Base-by-base conservation (phyloP, 768 basidiomycete species). In the Serendipita sp. region DNA sequence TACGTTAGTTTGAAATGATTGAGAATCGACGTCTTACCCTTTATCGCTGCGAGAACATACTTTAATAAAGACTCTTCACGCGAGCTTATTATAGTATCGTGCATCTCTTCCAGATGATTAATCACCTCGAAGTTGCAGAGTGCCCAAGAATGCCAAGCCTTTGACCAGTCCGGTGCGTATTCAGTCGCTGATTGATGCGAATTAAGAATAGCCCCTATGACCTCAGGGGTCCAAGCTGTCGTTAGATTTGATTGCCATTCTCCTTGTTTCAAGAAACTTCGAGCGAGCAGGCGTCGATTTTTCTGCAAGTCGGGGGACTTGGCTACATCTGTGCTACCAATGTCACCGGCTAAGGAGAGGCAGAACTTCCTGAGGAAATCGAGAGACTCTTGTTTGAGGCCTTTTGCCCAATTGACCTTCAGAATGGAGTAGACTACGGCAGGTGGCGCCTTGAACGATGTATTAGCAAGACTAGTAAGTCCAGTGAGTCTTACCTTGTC, bases 141-240 rank as follows among this genome's bases (percentile, higher is more conserved):
- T 1, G 96, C 95, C 92, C 93, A 99, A 0, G 92, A 92, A 71
- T 99, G 96, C 94, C 94, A 98, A 16, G 95, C 96, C 73, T 99
- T 97, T 75, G 97, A 97, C 96, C 96, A 99, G n/a, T 81, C 79
- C 3, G 88, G 83, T 72, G 98, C 95, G 68, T 90, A 90, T 69
- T 88, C 86, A 1, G 96, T 98, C 0, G 96, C 90, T 35, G 86
- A 79, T 62, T 81, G 79, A 74, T 96, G 97, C 3, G 89, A 85
- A 68, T 86, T 82, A 4, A 99, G 76, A 65, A 97, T 91, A 48
- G 88, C 86, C 63, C 85, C 82, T 28, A 88, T 83, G 65, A 90
- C 86, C 67, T 86, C 93, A 65, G 79, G 76, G 51, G 80, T 81
- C 89, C 92, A 95, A 58, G 83, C 79, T n/a, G 88, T 85, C 64